Percentiles rank a stretch among this genome's conserved stretches.
Evolutionary conservation across 2,329 filamentous ascomycete species (phyloP).

Genomic region (Pseudonectria foliicola): DNA sequence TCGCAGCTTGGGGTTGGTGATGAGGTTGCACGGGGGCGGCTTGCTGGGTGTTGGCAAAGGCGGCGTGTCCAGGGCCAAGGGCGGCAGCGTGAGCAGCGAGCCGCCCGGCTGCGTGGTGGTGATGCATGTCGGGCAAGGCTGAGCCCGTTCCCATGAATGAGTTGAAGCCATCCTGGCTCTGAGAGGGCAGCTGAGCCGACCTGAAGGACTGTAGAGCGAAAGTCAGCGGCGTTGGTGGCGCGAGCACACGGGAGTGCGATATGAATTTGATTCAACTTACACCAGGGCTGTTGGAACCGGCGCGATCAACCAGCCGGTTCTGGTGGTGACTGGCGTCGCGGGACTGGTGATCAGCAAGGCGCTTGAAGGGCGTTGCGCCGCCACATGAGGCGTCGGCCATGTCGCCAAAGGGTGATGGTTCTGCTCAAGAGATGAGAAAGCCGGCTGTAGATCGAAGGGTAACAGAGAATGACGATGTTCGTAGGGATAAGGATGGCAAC

Average conservation of each 20-base stretch:
- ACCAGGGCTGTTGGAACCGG: conserved; percentile 20
- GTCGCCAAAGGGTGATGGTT: conserved; percentile 1
- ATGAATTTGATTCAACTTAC: conserved; percentile 19
- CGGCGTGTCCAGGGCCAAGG: conserved; percentile 20
- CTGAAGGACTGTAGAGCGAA: conserved; percentile 30
- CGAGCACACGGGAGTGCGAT: background rate
- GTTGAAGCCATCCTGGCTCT: conserved; percentile 27
- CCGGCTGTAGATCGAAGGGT: no score
- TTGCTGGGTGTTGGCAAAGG: conserved; percentile 15
- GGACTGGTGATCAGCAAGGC: conserved; percentile 34
- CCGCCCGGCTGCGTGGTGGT: conserved; percentile 28
- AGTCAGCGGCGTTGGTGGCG: conserved; percentile 3
- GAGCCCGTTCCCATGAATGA: conserved; percentile 28
- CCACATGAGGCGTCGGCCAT: conserved; percentile 38
- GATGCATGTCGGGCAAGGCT: conserved; percentile 21
- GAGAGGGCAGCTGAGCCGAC: conserved; percentile 22
- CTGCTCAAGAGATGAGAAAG: background rate
- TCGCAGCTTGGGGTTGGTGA: conserved; percentile 16
- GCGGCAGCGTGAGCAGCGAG: conserved; percentile 29
- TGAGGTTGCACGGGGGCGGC: conserved; percentile 16
- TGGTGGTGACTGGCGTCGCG: conserved; percentile 35
- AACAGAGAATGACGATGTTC: no score
- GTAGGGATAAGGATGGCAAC: background rate
- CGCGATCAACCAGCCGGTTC: conserved; percentile 29
- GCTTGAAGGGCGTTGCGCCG: conserved; percentile 36